These are phyloP conservation scores for Pseudogymnoascus sp. DNA, from an alignment of 2,329 filamentous ascomycete genomes.

Conservation along the genomic window DNA sequence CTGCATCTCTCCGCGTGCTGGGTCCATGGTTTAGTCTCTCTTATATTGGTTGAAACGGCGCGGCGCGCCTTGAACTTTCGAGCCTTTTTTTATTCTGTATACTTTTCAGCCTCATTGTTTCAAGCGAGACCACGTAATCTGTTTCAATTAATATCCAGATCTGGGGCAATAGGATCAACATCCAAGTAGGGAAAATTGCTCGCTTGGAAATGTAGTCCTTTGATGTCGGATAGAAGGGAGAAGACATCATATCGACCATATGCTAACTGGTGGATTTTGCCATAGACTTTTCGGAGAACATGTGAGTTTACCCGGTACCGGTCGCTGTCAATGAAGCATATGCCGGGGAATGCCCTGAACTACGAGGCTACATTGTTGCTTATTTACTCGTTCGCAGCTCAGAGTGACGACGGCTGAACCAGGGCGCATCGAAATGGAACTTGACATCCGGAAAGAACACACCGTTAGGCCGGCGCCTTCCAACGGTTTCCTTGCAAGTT, in stretches of 20 bases:
- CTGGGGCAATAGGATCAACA: not conserved
- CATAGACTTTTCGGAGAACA: conserved; percentile 28
- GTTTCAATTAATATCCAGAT: not conserved
- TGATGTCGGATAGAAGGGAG: not conserved
- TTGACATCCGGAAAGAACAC: conserved; percentile 66
- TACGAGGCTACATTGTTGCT: not conserved
- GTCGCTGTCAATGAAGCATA: not conserved
- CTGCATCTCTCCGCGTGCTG: not conserved
- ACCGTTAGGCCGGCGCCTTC: conserved; percentile 45
- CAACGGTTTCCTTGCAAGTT: not conserved
- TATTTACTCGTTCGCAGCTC: conserved; percentile 39
- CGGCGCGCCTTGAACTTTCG: not conserved
- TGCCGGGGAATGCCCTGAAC: not conserved
- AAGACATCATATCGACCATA: not conserved
- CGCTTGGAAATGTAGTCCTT: not conserved
- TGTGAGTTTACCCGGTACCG: conserved; percentile 17
- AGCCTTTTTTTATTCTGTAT: not conserved
- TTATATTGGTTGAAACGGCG: not conserved
- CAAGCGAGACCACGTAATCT: not conserved
- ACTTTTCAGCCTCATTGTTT: conserved; percentile 8
- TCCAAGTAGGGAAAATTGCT: not conserved
- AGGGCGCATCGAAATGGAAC: conserved; percentile 65
- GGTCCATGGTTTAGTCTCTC: not conserved
- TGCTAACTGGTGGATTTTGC: conserved; percentile 4
- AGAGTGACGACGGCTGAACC: conserved; percentile 54